phyloP scores from a whole-genome alignment of 2,329 filamentous ascomycete species.

The Aspergillus uvarum region DNA sequence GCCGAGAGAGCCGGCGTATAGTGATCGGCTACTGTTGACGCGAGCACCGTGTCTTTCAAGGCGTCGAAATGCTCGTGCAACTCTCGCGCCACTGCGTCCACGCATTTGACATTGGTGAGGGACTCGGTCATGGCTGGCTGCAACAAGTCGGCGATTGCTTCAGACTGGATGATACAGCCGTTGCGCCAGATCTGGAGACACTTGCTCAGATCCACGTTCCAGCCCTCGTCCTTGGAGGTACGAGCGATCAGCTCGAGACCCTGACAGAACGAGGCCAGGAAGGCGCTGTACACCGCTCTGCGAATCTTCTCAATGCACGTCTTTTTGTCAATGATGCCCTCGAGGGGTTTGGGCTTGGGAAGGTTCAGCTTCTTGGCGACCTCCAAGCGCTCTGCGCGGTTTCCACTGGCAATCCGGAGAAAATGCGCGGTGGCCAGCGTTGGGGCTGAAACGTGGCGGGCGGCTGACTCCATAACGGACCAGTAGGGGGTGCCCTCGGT shows the following conservation, averaged over 20 bases:
- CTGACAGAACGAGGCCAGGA: constrained; percentile 63
- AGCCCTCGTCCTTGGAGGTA: constrained; percentile 58
- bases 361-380: constrained; percentile 52
- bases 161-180: constrained; percentile 70
- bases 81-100: constrained; percentile 52
- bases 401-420: constrained; percentile 63
- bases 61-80: constrained; percentile 52
- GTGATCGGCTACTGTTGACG: constrained; percentile 57
- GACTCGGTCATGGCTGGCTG: constrained; percentile 31
- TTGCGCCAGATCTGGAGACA: constrained; percentile 62
- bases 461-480: constrained; percentile 62
- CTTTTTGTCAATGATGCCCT: constrained; percentile 35
- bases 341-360: constrained; percentile 39
- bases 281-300: constrained; percentile 61
- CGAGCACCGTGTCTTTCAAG: constrained; percentile 58
- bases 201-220: constrained; percentile 49
- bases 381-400: constrained; percentile 56
- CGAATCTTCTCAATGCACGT: constrained; percentile 59
- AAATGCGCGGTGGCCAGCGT: constrained; percentile 65
- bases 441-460: constrained; percentile 62
- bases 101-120: constrained; percentile 41
- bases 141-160: constrained; percentile 63
- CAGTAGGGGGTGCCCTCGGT: constrained; percentile 68
- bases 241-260: constrained; percentile 64
- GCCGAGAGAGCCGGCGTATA: constrained; percentile 61